Evolutionary conservation across 805 yeast species (phyloP), one percentile per base, ranked within the genome.

Genomic region (Schizosaccharomyces lindneri): DNA sequence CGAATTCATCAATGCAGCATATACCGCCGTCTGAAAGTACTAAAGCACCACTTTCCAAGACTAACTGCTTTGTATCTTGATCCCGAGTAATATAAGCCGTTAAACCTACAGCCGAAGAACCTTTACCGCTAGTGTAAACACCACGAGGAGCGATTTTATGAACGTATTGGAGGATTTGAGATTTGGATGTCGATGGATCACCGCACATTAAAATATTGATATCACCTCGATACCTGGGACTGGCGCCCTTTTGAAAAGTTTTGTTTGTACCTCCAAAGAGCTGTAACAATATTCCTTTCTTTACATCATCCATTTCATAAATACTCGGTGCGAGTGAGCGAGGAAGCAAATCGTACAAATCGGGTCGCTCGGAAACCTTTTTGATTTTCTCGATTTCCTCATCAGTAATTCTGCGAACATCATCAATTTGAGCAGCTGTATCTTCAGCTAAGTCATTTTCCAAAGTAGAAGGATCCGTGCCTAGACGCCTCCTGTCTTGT

Each of bases 111-210:
- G 99, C 99, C 41, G 98, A 93, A 0, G 97, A 88, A 61, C 98
- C 98, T 69, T 93, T 93, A 72, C 99, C 99, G 0, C 97, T 89
- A 3, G 99, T 93, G 72, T 89, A 93, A 48, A 93, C 87, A 66
- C 98, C 98, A 70, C 98, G 79, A 57, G 99, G 99, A 0, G 98
- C 95, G 66, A 93, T 93, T 68, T 89, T 87, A 73, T 93, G 98
- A 55, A 93, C 97, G 67, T 93, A 93, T 69, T 88, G 95, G 65
- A 93, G 76, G 59, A 93, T 73, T 72, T 93, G 99, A 2, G 98
- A 93, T 70, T 93, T 93, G 13, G 97, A 83, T 1, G 99, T 93
- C 9, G 97, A 90, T 1, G 99, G 99, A 70, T 93, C 99, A 67
- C 99, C 99, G 74, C 97, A 90, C 55, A 93, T 75, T 62, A 93